Conservation (phyloP, 805 yeast genomes). For the Lipomyces mesembrius region DNA sequence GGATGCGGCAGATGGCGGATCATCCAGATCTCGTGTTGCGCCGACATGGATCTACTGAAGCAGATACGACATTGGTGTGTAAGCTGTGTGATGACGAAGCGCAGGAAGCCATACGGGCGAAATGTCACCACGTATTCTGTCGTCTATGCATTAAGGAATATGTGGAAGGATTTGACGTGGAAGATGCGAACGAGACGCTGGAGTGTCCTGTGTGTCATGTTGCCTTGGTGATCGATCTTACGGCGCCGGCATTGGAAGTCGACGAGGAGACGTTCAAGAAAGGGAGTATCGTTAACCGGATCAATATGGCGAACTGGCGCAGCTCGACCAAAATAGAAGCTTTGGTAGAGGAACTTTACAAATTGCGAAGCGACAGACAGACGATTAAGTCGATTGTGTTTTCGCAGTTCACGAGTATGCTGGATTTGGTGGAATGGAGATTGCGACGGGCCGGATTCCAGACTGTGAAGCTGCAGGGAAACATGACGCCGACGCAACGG, state of each 20-base stretch:
- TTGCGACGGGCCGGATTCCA: conserved; percentile 91
- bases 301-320: conserved; percentile 82
- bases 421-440: conserved; percentile 95
- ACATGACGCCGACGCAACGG: conserved; percentile 95
- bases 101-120: conserved; percentile 93
- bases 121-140: conserved; percentile 93
- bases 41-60: conserved; percentile 54
- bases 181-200: conserved; percentile 56
- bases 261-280: conserved; percentile 60
- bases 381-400: conserved; percentile 96
- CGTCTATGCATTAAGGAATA: conserved; percentile 91
- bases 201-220: conserved; percentile 97
- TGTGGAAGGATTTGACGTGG: conserved; percentile 65
- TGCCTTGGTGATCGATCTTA: conserved; percentile 84
- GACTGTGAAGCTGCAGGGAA: conserved; percentile 93
- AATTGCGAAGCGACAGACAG: conserved; percentile 78
- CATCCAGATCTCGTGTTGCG: conserved; percentile 95
- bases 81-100: conserved; percentile 97
- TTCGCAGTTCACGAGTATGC: conserved; percentile 95
- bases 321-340: conserved; percentile 98
- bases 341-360: conserved; percentile 87
- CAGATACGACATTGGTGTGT: conserved; percentile 67
- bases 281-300: conserved; percentile 78
- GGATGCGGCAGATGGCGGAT: conserved; percentile 98
- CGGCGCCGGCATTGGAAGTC: conserved; percentile 76